Percentiles rank a stretch among this genome's conserved stretches.
Evolutionary conservation across 148 eudicot species (phyloP).

Genomic region (Dianthus caryophyllus): DNA sequence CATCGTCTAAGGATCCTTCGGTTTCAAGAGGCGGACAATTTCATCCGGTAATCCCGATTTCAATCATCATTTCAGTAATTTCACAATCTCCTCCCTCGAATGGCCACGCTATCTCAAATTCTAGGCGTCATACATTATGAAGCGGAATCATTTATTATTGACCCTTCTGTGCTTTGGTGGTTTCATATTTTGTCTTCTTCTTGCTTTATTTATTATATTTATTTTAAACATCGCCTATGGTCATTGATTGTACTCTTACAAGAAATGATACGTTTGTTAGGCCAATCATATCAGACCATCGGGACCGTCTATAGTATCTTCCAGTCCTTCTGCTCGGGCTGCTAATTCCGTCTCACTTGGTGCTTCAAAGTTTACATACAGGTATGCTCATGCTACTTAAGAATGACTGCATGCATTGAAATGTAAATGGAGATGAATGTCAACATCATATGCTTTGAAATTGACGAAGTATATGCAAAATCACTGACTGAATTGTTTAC

Average conservation of each 20-base stretch:
- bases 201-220: no score
- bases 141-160: not conserved
- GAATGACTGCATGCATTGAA: not conserved
- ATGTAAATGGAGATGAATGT: not conserved
- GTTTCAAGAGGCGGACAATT: conserved; percentile 45
- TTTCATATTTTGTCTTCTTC: not conserved
- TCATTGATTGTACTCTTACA: conserved; percentile 1
- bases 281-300: conserved; percentile 52
- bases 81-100: not conserved
- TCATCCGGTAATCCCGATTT: conserved; percentile 52
- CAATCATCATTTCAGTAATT: not conserved
- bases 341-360: conserved; percentile 36
- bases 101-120: not conserved
- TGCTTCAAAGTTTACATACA: conserved; percentile 69
- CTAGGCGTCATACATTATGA: not conserved
- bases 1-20: conserved; percentile 55
- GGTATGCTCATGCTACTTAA: conserved; percentile 36
- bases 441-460: not conserved
- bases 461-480: conserved; percentile 1
- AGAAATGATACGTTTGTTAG: conserved; percentile 31
- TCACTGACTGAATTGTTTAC: not conserved
- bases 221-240: not conserved
- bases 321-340: conserved; percentile 43
- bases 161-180: not conserved
- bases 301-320: conserved; percentile 43